Conservation (phyloP, 106 monocot genomes). For the Vanilla planifolia region DNA sequence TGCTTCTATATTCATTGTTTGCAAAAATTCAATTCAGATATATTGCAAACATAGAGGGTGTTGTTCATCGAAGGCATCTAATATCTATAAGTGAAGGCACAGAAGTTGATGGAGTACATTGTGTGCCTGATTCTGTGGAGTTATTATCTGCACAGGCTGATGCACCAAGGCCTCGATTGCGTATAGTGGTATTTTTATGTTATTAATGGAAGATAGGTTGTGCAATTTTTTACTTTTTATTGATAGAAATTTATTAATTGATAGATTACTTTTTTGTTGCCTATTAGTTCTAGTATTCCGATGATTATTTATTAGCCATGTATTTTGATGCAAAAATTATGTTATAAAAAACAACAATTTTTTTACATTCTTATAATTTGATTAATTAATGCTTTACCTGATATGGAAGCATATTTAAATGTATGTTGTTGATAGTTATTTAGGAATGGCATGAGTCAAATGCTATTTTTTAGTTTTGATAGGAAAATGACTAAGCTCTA, state of each 20-base stretch:
- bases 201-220: not conserved
- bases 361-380: too few relatives aligned
- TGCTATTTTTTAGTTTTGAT: too few relatives aligned
- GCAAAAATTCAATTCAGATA: constrained; percentile 39
- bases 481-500: too few relatives aligned
- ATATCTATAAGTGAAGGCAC: constrained; percentile 83
- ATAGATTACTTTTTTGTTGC: not conserved
- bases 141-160: constrained; percentile 62
- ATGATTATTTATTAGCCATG: too few relatives aligned
- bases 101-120: constrained; percentile 70
- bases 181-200: constrained; percentile 65
- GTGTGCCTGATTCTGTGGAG: constrained; percentile 83
- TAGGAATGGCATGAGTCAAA: too few relatives aligned
- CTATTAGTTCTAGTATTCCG: too few relatives aligned
- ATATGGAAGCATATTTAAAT: too few relatives aligned
- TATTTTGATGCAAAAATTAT: too few relatives aligned
- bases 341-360: too few relatives aligned
- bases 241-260: not conserved
- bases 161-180: constrained; percentile 50
- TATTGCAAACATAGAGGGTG: constrained; percentile 69
- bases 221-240: not conserved
- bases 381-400: too few relatives aligned
- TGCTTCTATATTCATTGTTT: not conserved
- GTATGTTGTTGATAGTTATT: too few relatives aligned
- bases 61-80: constrained; percentile 63